phyloP scores from a whole-genome alignment of 1,284 basidiomycete species.

The Sphaerobolus stellatus region DNA sequence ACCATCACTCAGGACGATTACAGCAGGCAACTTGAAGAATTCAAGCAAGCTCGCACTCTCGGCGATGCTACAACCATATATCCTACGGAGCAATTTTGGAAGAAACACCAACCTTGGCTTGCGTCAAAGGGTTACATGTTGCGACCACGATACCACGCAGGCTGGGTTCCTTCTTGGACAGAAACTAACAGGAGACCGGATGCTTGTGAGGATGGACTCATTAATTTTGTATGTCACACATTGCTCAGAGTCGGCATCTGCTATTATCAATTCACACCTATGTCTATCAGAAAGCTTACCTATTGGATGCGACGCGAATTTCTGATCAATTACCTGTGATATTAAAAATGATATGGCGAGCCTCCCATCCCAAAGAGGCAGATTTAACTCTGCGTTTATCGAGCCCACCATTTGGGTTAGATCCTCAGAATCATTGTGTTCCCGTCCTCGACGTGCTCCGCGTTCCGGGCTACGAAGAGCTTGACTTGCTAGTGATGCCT shows the following conservation, averaged over 20 bases:
- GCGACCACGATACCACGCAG: slow-evolving; percentile 35
- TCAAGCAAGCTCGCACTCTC: too few relatives aligned
- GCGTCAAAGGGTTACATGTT: slow-evolving; percentile 32
- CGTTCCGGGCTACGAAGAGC: slow-evolving; percentile 6
- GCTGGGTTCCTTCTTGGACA: slow-evolving; percentile 38
- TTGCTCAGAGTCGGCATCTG: too few relatives aligned
- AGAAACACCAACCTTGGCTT: background rate
- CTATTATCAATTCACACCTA: background rate
- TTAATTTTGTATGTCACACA: background rate
- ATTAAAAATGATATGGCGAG: background rate
- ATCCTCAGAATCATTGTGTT: background rate
- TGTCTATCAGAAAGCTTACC: background rate
- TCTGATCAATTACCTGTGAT: background rate
- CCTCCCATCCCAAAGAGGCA: slow-evolving; percentile 22
- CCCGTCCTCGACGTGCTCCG: background rate
- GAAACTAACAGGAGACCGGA: slow-evolving; percentile 12
- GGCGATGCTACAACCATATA: too few relatives aligned
- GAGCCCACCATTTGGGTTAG: background rate
- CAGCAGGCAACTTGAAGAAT: too few relatives aligned
- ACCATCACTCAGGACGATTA: too few relatives aligned
- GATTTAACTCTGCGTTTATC: background rate
- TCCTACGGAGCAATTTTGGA: background rate
- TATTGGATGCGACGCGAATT: background rate
- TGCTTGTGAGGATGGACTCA: slow-evolving; percentile 22
- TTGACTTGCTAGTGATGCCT: slow-evolving; percentile 26